Conservation (phyloP, 495 filamentous ascomycete species). For the Daldinia bambusicola region DNA sequence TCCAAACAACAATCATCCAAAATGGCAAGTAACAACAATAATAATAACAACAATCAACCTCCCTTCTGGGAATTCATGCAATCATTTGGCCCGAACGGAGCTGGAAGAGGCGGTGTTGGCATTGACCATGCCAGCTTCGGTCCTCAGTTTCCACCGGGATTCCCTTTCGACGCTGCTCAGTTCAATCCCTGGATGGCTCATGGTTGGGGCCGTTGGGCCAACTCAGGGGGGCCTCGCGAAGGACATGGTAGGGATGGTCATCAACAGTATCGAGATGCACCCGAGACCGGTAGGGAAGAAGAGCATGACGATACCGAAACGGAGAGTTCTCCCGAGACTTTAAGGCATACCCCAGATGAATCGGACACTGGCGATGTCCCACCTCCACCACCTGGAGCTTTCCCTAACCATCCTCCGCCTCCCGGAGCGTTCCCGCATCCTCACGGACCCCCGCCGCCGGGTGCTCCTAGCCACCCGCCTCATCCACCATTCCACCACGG, state of each 20-base stretch:
- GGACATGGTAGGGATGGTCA: slow-evolving; percentile 28
- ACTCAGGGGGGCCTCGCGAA: slow-evolving; percentile 27
- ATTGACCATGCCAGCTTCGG: slow-evolving; percentile 46
- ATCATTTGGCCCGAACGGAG: slow-evolving; percentile 33
- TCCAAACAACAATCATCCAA: slow-evolving; percentile 22
- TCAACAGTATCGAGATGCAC: slow-evolving; percentile 22
- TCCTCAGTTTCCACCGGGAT: slow-evolving; percentile 35
- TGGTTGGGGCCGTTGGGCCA: slow-evolving; percentile 30
- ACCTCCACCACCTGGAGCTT: slow-evolving; percentile 25
- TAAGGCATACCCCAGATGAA: slow-evolving; percentile 39
- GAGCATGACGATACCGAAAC: slow-evolving; percentile 22
- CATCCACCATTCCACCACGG: slow-evolving; percentile 28
- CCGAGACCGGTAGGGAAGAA: slow-evolving; percentile 21
- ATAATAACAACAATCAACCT: slow-evolving; percentile 31
- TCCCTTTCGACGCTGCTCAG: slow-evolving; percentile 39
- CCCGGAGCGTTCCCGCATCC: slow-evolving; percentile 21
- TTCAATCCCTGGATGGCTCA: slow-evolving; percentile 41
- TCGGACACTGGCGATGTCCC: slow-evolving; percentile 25
- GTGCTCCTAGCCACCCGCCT: slow-evolving; percentile 24
- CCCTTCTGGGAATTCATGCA: slow-evolving; percentile 50
- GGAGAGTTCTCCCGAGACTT: slow-evolving; percentile 35
- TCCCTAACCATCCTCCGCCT: slow-evolving; percentile 27
- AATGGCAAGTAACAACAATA: slow-evolving; percentile 37
- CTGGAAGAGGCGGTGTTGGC: slow-evolving; percentile 42
- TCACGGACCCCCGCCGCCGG: slow-evolving; percentile 24